phyloP scores from a whole-genome alignment of 2,329 filamentous ascomycete species.

The Zymoseptoria crescenta region DNA sequence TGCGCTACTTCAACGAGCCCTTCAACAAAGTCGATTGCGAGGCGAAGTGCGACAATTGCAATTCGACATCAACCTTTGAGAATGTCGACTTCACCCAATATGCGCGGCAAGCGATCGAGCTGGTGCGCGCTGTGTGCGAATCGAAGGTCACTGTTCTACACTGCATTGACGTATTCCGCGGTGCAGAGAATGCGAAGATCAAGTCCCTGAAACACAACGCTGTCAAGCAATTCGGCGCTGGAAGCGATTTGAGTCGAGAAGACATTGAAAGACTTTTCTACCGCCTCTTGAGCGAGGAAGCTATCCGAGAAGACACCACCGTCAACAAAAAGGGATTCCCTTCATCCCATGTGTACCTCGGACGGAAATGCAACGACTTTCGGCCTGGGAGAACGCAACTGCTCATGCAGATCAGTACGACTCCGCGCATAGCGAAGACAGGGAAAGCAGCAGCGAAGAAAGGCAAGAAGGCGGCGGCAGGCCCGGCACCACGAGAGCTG shows the following conservation, averaged over 20 bases:
- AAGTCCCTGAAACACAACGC: slow-evolving; percentile 46
- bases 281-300: slow-evolving; percentile 64
- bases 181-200: slow-evolving; percentile 54
- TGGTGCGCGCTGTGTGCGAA: slow-evolving; percentile 53
- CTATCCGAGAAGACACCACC: slow-evolving; percentile 55
- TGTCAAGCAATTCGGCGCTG: slow-evolving; percentile 57
- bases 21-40: slow-evolving; percentile 68
- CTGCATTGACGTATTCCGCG: slow-evolving; percentile 77
- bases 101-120: slow-evolving; percentile 60
- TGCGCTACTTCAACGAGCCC: slow-evolving; percentile 87
- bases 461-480: slow-evolving; percentile 27
- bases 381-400: slow-evolving; percentile 37
- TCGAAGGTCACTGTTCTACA: slow-evolving; percentile 65
- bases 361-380: slow-evolving; percentile 41
- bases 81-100: slow-evolving; percentile 68
- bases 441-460: slow-evolving; percentile 23
- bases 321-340: slow-evolving; percentile 52
- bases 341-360: slow-evolving; percentile 58
- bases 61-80: slow-evolving; percentile 61
- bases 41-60: slow-evolving; percentile 82
- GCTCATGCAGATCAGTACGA: slow-evolving; percentile 45
- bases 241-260: slow-evolving; percentile 60
- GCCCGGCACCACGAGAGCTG: slow-evolving; percentile 36
- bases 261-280: slow-evolving; percentile 82
- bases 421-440: slow-evolving; percentile 23